These are phyloP conservation scores for Fusarium sp. DNA, from an alignment of 2,329 filamentous ascomycete species.

Conservation along the genomic window DNA sequence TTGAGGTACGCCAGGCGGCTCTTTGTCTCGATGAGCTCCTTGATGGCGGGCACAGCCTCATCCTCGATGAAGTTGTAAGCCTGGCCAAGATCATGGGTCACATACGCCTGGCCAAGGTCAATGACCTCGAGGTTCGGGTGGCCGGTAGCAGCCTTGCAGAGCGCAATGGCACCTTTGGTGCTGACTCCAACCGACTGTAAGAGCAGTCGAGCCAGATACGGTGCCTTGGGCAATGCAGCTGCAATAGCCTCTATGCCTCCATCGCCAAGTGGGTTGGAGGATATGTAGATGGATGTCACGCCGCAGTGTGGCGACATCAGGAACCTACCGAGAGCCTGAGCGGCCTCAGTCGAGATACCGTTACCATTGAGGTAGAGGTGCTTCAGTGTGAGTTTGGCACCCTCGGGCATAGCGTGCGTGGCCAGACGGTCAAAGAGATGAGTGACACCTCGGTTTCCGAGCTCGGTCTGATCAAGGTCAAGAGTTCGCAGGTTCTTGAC, in stretches of 20 bases:
- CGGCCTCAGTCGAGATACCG: constrained; percentile 49
- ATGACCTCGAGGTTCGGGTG: constrained; percentile 53
- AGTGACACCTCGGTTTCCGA: constrained; percentile 60
- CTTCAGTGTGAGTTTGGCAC: constrained; percentile 47
- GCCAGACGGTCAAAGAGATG: constrained; percentile 56
- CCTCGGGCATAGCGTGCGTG: constrained; percentile 44
- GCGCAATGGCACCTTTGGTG: constrained; percentile 52
- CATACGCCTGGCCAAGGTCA: constrained; percentile 60
- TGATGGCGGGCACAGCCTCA: constrained; percentile 48
- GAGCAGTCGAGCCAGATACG: constrained; percentile 51
- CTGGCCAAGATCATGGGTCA: constrained; percentile 58
- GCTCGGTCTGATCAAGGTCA: constrained; percentile 65
- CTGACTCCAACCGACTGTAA: constrained; percentile 59
- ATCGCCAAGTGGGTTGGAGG: constrained; percentile 53
- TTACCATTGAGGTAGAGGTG: constrained; percentile 54
- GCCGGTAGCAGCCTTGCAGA: constrained; percentile 52
- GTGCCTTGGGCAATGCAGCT: constrained; percentile 47
- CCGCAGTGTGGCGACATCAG: constrained; percentile 49
- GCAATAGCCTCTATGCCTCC: constrained; percentile 48
- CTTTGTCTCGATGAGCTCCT: constrained; percentile 48
- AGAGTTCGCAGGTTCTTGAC: constrained; percentile 59
- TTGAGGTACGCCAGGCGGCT: constrained; percentile 56
- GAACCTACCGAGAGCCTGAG: constrained; percentile 49
- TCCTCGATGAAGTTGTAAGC: constrained; percentile 62
- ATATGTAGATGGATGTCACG: constrained; percentile 53